Percentiles rank a stretch among this genome's conserved stretches.
Evolutionary conservation across 164 flowering plant species (phyloP).

Genomic region (Cinnamomum micranthum): DNA sequence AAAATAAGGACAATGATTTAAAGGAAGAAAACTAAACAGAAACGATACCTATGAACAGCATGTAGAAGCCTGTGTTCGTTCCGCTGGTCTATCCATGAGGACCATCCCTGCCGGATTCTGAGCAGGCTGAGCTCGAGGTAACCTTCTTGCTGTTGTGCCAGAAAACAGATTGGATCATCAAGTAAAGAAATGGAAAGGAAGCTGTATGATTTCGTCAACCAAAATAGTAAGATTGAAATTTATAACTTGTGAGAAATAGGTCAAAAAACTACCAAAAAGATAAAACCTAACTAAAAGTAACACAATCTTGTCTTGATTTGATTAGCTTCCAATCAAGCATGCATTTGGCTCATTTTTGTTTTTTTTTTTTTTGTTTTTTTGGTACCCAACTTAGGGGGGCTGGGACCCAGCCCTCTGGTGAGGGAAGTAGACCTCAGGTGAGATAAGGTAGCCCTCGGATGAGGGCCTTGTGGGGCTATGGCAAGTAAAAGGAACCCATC

Average conservation of each 20-base stretch:
- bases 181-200: too few species aligned
- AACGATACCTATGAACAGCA: slow-evolving; percentile 52
- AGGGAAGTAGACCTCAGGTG: too few species aligned
- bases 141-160: slow-evolving; percentile 47
- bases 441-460: too few species aligned
- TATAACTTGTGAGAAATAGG: neutral
- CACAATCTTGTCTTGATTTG: neutral
- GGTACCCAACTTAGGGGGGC: too few species aligned
- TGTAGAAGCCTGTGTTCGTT: slow-evolving; percentile 41
- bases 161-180: neutral
- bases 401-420: neutral
- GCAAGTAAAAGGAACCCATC: neutral
- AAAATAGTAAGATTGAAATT: neutral
- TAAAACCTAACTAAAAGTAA: neutral
- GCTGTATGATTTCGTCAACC: neutral
- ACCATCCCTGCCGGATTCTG: slow-evolving; percentile 83
- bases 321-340: neutral
- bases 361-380: too few species aligned
- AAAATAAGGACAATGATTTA: neutral
- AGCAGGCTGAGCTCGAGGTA: slow-evolving; percentile 76
- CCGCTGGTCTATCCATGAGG: slow-evolving; percentile 64
- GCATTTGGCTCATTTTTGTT: neutral
- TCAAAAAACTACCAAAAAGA: too few species aligned
- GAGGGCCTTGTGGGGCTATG: too few species aligned
- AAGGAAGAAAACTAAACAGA: neutral